These are phyloP conservation scores for Pugionium dolabratum DNA, from an alignment of 345 rosid species.

Conservation along the genomic window DNA sequence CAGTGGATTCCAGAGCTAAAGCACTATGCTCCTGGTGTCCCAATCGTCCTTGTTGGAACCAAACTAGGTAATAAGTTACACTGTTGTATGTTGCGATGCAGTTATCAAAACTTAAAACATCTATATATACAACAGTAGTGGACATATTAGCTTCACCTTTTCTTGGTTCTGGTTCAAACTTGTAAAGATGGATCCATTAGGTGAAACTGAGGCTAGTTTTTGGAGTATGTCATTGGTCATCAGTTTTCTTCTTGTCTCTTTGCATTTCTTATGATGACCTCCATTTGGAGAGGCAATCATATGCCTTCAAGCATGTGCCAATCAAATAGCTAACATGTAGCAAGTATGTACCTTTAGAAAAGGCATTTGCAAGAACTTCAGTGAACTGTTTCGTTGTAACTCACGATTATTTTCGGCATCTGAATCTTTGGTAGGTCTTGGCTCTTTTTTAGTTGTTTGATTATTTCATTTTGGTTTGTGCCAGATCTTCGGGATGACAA, in stretches of 20 bases:
- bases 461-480: conserved; percentile 11
- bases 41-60: conserved; percentile 87
- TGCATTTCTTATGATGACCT: background rate
- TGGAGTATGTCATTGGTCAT: conserved; percentile 12
- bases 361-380: conserved; percentile 1
- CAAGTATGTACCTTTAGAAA: conserved; percentile 1
- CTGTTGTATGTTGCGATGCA: too few species aligned
- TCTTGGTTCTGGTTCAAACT: conserved; percentile 19
- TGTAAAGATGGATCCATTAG: conserved; percentile 3
- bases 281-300: background rate
- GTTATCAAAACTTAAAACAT: too few species aligned
- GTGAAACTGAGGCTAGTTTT: conserved; percentile 17
- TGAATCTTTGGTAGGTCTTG: background rate
- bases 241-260: background rate
- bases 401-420: background rate
- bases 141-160: conserved; percentile 5
- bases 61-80: conserved; percentile 59
- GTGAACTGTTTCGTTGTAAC: background rate
- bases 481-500: conserved; percentile 93
- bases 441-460: background rate
- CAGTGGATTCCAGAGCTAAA: conserved; percentile 97
- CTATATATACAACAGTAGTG: background rate
- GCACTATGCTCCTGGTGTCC: conserved; percentile 95
- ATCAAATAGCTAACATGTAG: background rate
- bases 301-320: background rate